Evolutionary conservation across 495 filamentous ascomycete species (phyloP).

Genomic region (Tetracladium setigerum): DNA sequence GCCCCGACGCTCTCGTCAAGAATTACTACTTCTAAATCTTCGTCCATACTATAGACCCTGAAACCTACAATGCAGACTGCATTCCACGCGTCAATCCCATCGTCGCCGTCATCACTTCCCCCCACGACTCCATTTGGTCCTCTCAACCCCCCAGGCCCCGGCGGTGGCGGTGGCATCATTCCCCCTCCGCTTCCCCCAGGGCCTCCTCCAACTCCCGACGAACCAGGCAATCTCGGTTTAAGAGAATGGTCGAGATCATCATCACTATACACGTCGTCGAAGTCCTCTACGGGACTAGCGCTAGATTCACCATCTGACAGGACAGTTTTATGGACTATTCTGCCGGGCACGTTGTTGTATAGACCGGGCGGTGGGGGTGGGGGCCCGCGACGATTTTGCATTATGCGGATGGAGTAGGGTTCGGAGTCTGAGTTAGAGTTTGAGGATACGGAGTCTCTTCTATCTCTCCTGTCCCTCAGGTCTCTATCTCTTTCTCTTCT

Average conservation of each 20-base stretch:
- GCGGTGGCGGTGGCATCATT: no score
- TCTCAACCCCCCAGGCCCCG: no score
- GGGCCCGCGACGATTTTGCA: background rate
- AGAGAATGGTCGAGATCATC: conserved; percentile 5
- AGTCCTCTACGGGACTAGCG: conserved; percentile 17
- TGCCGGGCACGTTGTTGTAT: background rate
- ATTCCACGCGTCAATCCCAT: conserved; percentile 38
- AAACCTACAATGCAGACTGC: conserved; percentile 22
- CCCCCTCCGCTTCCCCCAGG: no score
- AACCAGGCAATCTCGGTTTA: no score
- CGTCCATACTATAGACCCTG: conserved; percentile 29
- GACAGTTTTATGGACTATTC: background rate
- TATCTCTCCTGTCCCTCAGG: no score
- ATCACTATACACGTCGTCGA: conserved; percentile 19
- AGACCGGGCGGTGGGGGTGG: conserved; percentile 2
- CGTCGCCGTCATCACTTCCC: conserved; percentile 28
- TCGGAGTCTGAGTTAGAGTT: background rate
- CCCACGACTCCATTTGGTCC: no score
- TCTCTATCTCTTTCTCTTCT: background rate
- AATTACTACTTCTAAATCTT: background rate
- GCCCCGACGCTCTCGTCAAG: no score
- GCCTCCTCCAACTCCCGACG: no score
- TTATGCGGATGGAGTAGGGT: background rate
- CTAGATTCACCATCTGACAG: conserved; percentile 18
- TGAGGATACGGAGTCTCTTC: background rate